Percentiles rank a stretch among this genome's conserved stretches.
These are phyloP conservation scores for Colletotrichum tropicicola DNA, from an alignment of 2,329 filamentous ascomycete species.

Conservation along the genomic window DNA sequence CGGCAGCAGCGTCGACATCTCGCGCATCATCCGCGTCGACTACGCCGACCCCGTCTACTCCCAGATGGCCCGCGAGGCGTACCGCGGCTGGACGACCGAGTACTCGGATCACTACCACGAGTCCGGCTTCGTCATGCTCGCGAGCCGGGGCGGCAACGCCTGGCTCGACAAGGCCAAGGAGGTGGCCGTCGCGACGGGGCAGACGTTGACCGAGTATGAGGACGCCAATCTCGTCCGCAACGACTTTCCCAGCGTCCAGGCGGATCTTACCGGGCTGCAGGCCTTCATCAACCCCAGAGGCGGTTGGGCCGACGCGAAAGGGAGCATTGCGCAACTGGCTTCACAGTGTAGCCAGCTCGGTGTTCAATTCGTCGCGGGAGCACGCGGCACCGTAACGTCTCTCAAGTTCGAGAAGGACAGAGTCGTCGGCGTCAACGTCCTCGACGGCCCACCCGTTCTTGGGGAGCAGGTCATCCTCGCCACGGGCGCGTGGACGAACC, in stretches of 20 bases:
- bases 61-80: conserved; percentile 56
- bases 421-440: conserved; percentile 38
- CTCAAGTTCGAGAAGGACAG: conserved; percentile 30
- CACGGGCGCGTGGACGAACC: conserved; percentile 72
- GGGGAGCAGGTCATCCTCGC: conserved; percentile 68
- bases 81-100: conserved; percentile 36
- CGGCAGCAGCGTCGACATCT: conserved; percentile 50
- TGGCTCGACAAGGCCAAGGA: conserved; percentile 30
- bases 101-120: conserved; percentile 41
- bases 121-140: conserved; percentile 43
- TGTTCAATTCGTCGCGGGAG: conserved; percentile 41
- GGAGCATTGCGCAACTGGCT: conserved; percentile 37
- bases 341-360: conserved; percentile 38
- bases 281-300: conserved; percentile 36
- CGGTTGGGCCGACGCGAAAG: conserved; percentile 43
- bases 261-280: conserved; percentile 16
- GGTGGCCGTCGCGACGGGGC: conserved; percentile 28
- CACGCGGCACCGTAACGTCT: conserved; percentile 37
- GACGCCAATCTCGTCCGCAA: conserved; percentile 21
- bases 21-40: conserved; percentile 57
- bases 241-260: conserved; percentile 4
- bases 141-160: conserved; percentile 25
- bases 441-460: conserved; percentile 38
- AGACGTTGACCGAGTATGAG: conserved; percentile 40
- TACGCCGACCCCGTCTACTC: conserved; percentile 73